Evolutionary conservation across 1,284 basidiomycete genomes (phyloP), one percentile per base, ranked within the genome.

Genomic region (Rugosomyces carneus): DNA sequence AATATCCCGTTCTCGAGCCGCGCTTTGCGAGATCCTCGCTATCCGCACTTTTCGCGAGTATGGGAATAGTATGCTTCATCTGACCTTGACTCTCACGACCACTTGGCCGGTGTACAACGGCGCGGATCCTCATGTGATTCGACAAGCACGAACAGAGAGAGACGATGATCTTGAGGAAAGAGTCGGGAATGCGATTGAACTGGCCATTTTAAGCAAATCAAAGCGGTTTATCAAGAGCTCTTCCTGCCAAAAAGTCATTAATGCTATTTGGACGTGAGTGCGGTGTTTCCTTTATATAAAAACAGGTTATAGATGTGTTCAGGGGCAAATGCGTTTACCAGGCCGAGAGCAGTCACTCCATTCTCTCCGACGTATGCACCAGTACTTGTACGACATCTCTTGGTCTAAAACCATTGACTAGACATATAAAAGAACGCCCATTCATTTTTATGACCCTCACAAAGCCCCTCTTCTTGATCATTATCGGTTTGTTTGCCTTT

Each of bases 361-460:
- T 94, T 46, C 78, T 94, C 20, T 85, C 88, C 26, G 91, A 93
- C 63, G 89, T 89, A 61, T 54, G 81, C 60, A 21, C 27, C 4
- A 16, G 5, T 16, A 8, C 7, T 34, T 13, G 31, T 34, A 34
- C 31, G n/a, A 34, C 15, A 15, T 15, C 3, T 10, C 13, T 3
- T n/a, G 13, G 7, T 16, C n/a, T 5, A 34, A 5, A 6, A 8
- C 31, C 2, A 13, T 1, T 13, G 15, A 18, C 3, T 59, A 95
- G 89, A 93, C 89, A 31, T 97, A 96, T 68, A 96, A 96, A 70
- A 80, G 85, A 42, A 89, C 81, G 26, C 92, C 93, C 1, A 80
- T 96, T 29, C 89, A 93, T 64, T 89, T 95, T 57, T 96, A 96
- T 64, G 92, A 97, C 60, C 93, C 93, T 0, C 84, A 91, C 60